Conservation (phyloP, 164 flowering plant genomes). For the Vitis rotundifolia region DNA sequence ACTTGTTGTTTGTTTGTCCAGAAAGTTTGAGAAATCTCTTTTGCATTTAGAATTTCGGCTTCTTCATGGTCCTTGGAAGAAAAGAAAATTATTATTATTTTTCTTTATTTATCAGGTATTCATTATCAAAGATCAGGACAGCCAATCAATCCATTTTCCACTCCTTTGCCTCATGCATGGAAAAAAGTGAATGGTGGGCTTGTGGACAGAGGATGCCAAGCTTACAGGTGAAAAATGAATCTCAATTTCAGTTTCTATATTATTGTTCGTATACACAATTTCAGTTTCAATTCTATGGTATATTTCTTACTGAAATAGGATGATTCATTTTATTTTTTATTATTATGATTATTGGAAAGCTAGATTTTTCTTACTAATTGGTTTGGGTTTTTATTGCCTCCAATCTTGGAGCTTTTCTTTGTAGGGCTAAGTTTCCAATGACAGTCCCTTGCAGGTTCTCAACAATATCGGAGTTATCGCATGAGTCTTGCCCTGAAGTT, state of each 20-base stretch:
- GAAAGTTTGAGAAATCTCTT: too few species aligned
- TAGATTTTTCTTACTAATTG: not conserved
- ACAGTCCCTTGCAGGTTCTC: slow-evolving; percentile 61
- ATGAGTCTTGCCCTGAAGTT: slow-evolving; percentile 17
- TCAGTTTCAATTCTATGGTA: too few species aligned
- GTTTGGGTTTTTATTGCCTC: not conserved
- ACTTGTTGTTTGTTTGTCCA: too few species aligned
- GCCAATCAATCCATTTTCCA: not conserved
- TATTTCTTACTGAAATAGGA: too few species aligned
- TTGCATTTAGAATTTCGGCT: too few species aligned
- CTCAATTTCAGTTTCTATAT: not conserved
- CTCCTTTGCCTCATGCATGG: slow-evolving; percentile 3
- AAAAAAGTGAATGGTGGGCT: slow-evolving; percentile 1
- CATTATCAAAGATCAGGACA: slow-evolving; percentile 7
- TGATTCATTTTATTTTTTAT: not conserved
- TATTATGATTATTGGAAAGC: not conserved
- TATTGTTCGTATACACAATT: not conserved
- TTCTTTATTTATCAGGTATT: slow-evolving; percentile 16
- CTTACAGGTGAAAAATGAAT: slow-evolving; percentile 23
- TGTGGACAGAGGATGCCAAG: slow-evolving; percentile 4
- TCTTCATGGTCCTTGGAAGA: too few species aligned
- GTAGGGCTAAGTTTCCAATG: slow-evolving; percentile 30
- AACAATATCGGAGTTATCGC: slow-evolving; percentile 31
- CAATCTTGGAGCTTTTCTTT: slow-evolving; percentile 2
- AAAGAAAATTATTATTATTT: not conserved